phyloP scores from a whole-genome alignment of 768 basidiomycete genomes.

The Tricholoma matsutake region DNA sequence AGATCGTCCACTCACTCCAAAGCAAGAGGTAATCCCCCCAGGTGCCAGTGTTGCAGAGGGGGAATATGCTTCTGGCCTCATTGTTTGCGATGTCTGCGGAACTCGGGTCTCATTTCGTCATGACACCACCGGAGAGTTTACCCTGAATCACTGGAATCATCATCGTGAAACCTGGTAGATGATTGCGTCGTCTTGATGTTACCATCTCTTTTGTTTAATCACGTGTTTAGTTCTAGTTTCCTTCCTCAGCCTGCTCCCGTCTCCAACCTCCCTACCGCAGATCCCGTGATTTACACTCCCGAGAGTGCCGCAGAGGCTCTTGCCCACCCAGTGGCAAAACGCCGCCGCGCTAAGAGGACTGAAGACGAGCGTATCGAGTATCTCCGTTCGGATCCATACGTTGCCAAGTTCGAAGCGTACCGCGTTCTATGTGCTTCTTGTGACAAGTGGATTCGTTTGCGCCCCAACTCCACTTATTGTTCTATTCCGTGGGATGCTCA shows the following conservation, averaged over 20 bases:
- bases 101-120: slow-evolving; percentile 65
- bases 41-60: slow-evolving; percentile 17
- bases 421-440: slow-evolving; percentile 76
- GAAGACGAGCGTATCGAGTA: slow-evolving; percentile 78
- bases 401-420: slow-evolving; percentile 79
- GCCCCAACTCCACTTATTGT: slow-evolving; percentile 84
- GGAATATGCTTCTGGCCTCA: slow-evolving; percentile 65
- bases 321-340: slow-evolving; percentile 53
- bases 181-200: background rate
- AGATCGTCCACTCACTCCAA: slow-evolving; percentile 4
- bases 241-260: background rate
- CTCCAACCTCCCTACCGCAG: slow-evolving; percentile 20
- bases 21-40: slow-evolving; percentile 3
- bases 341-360: slow-evolving; percentile 70
- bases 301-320: slow-evolving; percentile 38
- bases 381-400: slow-evolving; percentile 66
- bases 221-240: background rate
- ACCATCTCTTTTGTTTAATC: background rate
- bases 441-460: slow-evolving; percentile 83
- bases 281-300: slow-evolving; percentile 42
- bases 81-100: slow-evolving; percentile 65
- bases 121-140: slow-evolving; percentile 58
- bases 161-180: slow-evolving; percentile 59
- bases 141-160: slow-evolving; percentile 66
- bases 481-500: slow-evolving; percentile 90